Evolutionary conservation across 768 basidiomycete genomes (phyloP), one percentile per base, ranked within the genome.

Genomic region (Trametes cingulata): DNA sequence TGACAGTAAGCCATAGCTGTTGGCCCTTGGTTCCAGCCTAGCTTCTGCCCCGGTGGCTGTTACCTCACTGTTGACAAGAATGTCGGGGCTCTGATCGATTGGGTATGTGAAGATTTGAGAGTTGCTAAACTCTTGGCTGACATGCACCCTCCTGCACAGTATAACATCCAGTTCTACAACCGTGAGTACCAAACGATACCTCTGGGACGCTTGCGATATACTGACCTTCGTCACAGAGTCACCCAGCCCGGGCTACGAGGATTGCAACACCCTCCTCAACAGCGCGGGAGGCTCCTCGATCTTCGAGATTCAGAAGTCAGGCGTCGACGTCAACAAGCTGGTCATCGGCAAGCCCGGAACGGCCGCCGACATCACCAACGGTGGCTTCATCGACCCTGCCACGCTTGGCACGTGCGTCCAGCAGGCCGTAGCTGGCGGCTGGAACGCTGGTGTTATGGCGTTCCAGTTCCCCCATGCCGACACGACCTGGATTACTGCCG

Each of bases 351-450:
- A 85, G 67, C 83, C 82, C 6, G 76, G 73, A 1, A 77, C 71
- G 22, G 33, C 67, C 1, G 65, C 63, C 3, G 78, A 78, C 20
- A 76, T 79, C 1, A 79, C 82, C 1, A 74, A 52, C 45, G 81
- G 77, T 37, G 78, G 86, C 8, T 90, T 81, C 72, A 85, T 92
- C 64, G 75, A 74, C 29, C 76, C 85, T 1, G 71, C 78, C 2
- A 81, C 80, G 15, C 76, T 92, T 20, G 79, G 83, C 1, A 70
- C 71, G 3, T 92, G 90, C 68, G 73, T 90, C 29, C 66, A 77
- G 22, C 74, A 84, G 69, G 90, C 85, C 0, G 80, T 83, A 60
- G 66, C 61, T 14, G 55, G 78, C 53, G 88, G 87, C 27, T 91
- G 89, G 88, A 55, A 46, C 6, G 53, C 53, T 8, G 43, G 53